Evolutionary conservation across 2,329 filamentous ascomycete genomes (phyloP).

Genomic region (Claviceps sp.): DNA sequence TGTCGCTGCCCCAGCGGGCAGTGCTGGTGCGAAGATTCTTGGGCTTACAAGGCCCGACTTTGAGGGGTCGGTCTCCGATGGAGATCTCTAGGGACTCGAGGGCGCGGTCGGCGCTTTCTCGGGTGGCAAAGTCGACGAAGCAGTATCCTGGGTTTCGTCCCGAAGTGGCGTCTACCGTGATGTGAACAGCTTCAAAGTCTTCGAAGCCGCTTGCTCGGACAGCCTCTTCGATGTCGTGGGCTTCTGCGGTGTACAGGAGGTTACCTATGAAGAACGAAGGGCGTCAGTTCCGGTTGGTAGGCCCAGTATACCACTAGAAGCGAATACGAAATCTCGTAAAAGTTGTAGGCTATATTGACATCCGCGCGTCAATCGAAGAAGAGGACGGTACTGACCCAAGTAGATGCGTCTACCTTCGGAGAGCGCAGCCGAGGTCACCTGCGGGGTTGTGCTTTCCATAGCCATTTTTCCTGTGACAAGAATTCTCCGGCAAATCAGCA

Average conservation of each 20-base stretch:
- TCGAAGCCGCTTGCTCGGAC: conserved; percentile 30
- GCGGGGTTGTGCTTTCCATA: background rate
- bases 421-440: conserved; percentile 10
- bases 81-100: conserved; percentile 41
- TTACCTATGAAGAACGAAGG: conserved; percentile 23
- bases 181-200: conserved; percentile 43
- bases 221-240: conserved; percentile 47
- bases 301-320: too few relatives aligned
- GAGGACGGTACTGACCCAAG: conserved; percentile 26
- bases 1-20: conserved; percentile 1
- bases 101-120: conserved; percentile 37
- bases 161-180: conserved; percentile 55
- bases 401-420: conserved; percentile 37
- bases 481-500: background rate
- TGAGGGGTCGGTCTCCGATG: conserved; percentile 45
- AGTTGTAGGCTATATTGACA: too few relatives aligned
- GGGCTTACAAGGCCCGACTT: conserved; percentile 51
- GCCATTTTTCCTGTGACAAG: background rate
- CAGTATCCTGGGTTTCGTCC: conserved; percentile 54
- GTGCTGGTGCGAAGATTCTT: conserved; percentile 23
- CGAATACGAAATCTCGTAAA: too few relatives aligned
- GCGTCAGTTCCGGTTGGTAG: background rate
- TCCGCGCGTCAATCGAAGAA: too few relatives aligned
- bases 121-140: conserved; percentile 52
- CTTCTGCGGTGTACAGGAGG: conserved; percentile 38